phyloP scores from a whole-genome alignment of 2,329 filamentous ascomycete species.

The Cordyceps fumosorosea region DNA sequence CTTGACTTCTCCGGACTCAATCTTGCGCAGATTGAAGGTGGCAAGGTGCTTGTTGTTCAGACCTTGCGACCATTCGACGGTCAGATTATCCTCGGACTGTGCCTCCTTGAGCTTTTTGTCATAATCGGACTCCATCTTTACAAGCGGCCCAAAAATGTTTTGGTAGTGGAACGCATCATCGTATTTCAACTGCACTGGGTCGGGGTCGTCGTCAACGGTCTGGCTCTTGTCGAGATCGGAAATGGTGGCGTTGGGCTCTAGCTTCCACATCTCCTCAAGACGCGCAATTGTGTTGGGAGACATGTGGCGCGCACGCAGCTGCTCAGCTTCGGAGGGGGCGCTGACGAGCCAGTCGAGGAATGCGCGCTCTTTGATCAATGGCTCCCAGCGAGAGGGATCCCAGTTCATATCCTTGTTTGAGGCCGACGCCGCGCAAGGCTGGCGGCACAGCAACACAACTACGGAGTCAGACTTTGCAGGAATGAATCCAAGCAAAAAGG shows the following conservation, averaged over 20 bases:
- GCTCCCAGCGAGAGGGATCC: constrained; percentile 97
- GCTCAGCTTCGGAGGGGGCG: constrained; percentile 85
- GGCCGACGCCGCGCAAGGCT: constrained; percentile 88
- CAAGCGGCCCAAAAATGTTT: constrained; percentile 94
- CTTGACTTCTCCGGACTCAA: constrained; percentile 96
- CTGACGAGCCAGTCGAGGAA: constrained; percentile 92
- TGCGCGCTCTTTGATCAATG: constrained; percentile 91
- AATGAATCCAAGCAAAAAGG: constrained; percentile 95
- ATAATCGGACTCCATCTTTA: constrained; percentile 99
- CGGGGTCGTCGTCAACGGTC: constrained; percentile 89
- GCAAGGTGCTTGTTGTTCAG: constrained; percentile 96
- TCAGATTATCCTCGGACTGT: constrained; percentile 91
- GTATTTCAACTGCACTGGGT: constrained; percentile 86
- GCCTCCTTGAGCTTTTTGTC: constrained; percentile 98
- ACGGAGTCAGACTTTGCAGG: constrained; percentile 98
- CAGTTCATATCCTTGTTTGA: constrained; percentile 99
- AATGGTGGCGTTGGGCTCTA: constrained; percentile 81
- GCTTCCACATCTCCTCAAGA: constrained; percentile 97
- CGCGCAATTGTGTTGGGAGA: constrained; percentile 93
- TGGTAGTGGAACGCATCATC: constrained; percentile 98
- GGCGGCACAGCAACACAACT: constrained; percentile 90
- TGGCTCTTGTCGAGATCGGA: constrained; percentile 86
- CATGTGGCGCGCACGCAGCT: constrained; percentile 87
- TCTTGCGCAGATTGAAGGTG: constrained; percentile 91
- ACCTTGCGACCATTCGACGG: constrained; percentile 90